Base-by-base conservation (phyloP, 2,329 filamentous ascomycete species). In the Claviceps digitariae region DNA sequence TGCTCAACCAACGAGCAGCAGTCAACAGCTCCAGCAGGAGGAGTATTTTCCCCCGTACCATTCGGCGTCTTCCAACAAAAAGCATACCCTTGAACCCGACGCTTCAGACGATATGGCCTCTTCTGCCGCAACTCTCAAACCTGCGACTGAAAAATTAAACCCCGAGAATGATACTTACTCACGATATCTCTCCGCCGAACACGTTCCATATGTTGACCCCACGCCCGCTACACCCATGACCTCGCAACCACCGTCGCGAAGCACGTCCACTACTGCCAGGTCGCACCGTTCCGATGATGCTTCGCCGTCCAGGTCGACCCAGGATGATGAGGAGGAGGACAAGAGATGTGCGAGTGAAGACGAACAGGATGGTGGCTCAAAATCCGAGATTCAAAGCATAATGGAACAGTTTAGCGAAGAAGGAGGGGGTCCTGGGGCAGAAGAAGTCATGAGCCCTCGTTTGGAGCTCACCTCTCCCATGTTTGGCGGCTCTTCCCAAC, bases 381-480 rank as follows among this genome's bases (percentile, higher is more conserved):
- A 82, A 55, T 84, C 85, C 6, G 93, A 98, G 71, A 96, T 98
- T 56, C 88, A 96, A 69, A 95, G 80, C 65, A 97, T 98, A 66
- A 97, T 98, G 88, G 88, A 89, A 57, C 93, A 97, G 69, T 97
- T 97, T 61, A 84, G 86, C 60, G 83, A 87, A 63, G 81, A 81
- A 50, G 81, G 81, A 29, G 81, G 82, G 51, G 87, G 83, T 0
- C 85, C 83, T 1, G 84, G 77, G 5, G 82, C 79, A 56, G 84
- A 91, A 50, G 88, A 94, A 67, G 89, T 95, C 64, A 95, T 95
- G 89, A 95, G 90, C 57, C 90, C 90, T 5, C 79, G 88, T 31
- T 69, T 95, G 45, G 90, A 91, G 67, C 78, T 91, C 55, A 81
- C 88, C n/a, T 86, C 86, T 31, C 88, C 90, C 6, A 77, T 89